Base-by-base conservation (phyloP, 2,329 filamentous ascomycete genomes). In the Thielaviopsis ethacetica region DNA sequence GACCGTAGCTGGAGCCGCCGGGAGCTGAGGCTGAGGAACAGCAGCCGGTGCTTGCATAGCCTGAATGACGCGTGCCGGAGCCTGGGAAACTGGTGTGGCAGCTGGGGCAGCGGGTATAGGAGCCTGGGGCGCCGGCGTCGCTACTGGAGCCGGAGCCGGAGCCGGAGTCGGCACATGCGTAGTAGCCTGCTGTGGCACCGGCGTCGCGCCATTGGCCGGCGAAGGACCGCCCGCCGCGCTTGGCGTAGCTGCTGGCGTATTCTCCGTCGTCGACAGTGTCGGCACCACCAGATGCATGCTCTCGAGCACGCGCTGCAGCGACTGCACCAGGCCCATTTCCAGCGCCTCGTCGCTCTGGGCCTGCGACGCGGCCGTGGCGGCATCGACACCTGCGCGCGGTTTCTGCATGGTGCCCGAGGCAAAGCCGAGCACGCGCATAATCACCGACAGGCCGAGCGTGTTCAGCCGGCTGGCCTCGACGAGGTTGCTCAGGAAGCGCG, bases 391-490 rank as follows among this genome's bases (percentile, higher is more conserved):
- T 5, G 63, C 65, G 4, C 66, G 64, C 4, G 68, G 68, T 1
- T 70, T 66, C 21, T 72, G 66, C 26, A 73, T 71, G 62, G 73
- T 77, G 4, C 69, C 69, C 38, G 73, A 70, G 3, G 74, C 71
- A 19, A 79, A 70, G 2, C 75, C 76, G 6, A 79, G 67, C 2
- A 75, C 74, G 22, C 75, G 75, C 62, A 78, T 73, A 53, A 78
- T 75, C 13, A 76, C 75, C 1, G 75, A 78, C 34, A 79, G 65
- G 0, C 76, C 69, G 38, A 79, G 68, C 12, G 71, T 71, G 63
- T 78, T 75, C 13, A 75, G 72, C 61, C 71, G 71, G 26, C 68
- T 67, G 58, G 70, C 69, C 22, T 74, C 74, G 1, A 73, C 65
- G 50, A 71, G 71, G 0, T 63, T 66, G 50, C 69, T 70, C 49